Evolutionary conservation across 352 stramenopile species (phyloP).

Genomic region (Phytophthora niederhauseri): DNA sequence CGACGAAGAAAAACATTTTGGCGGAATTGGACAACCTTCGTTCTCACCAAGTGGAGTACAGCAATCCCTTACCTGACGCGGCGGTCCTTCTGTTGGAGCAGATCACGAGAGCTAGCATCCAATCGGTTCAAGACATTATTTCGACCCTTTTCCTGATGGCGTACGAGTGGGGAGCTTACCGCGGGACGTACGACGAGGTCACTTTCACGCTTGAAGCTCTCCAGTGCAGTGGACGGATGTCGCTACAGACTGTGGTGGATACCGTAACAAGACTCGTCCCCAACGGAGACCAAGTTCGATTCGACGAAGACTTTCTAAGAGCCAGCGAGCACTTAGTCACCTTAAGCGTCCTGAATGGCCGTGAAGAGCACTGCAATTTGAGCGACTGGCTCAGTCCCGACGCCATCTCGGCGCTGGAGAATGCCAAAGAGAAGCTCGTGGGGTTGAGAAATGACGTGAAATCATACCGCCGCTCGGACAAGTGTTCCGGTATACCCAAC

Average conservation of each 20-base stretch:
- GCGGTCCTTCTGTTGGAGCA: conserved; percentile 11
- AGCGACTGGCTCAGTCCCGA: conserved; percentile 16
- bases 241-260: background rate
- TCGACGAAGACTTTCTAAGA: background rate
- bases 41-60: conserved; percentile 6
- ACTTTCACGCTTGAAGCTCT: background rate
- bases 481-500: background rate
- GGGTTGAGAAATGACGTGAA: conserved; percentile 8
- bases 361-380: background rate
- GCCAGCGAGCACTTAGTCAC: conserved; percentile 1
- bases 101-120: conserved; percentile 3
- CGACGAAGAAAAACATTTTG: conserved; percentile 1
- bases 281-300: background rate
- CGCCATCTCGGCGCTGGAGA: conserved; percentile 7
- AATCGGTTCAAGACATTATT: conserved; percentile 8
- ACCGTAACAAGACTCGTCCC: conserved; percentile 1
- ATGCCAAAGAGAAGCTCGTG: conserved; percentile 15
- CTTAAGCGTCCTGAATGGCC: conserved; percentile 4
- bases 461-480: background rate
- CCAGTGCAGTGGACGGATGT: background rate
- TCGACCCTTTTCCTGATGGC: conserved; percentile 13
- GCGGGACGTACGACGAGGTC: background rate
- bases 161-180: conserved; percentile 8
- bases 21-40: background rate
- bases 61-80: conserved; percentile 2